Evolutionary conservation across 139 green algal species (phyloP), one percentile per base, ranked within the genome.

Genomic region (Coccomyxa sp.): DNA sequence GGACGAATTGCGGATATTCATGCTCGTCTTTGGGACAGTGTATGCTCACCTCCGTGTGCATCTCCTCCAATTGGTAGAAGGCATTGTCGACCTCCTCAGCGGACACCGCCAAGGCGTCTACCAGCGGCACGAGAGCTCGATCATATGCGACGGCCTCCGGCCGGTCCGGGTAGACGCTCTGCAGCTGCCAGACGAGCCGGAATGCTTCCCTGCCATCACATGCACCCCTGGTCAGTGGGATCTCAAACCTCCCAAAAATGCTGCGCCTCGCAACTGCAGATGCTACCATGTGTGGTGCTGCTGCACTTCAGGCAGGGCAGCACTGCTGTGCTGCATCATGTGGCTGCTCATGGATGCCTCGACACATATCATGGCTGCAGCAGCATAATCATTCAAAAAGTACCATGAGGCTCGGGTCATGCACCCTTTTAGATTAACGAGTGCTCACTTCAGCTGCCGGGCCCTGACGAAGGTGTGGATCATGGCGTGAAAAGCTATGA

Each of bases 11-110:
- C n/a, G n/a, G n/a, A n/a, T n/a, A n/a, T n/a, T n/a, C n/a, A n/a
- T n/a, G n/a, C n/a, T n/a, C n/a, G n/a, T n/a, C n/a, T n/a, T n/a
- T n/a, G n/a, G n/a, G n/a, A n/a, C n/a, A n/a, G n/a, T n/a, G n/a
- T n/a, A n/a, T n/a, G n/a, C 33, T 31, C 74, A 78, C 82, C 82
- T 78, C 12, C 10, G 70, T 36, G 27, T 77, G 73, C 82, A 80
- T 80, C 44, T 58, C 54, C 77, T 86, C 82, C 44, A 86, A 77
- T 24, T 68, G 50, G 39, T 38, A 73, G 39, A 81, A 82, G 34
- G 82, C 82, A 0, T 22, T 33, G 33, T 86, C 77, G 29, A 68
- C 50, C 12, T 18, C 8, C 27, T 68, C 58, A 55, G 55, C 18
- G n/a, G 37, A 37, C 9, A 27, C 34, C 0, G 81, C 82, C 41